phyloP scores from a whole-genome alignment of 805 yeast genomes.

The Sugiyamaella qingdaonensis region DNA sequence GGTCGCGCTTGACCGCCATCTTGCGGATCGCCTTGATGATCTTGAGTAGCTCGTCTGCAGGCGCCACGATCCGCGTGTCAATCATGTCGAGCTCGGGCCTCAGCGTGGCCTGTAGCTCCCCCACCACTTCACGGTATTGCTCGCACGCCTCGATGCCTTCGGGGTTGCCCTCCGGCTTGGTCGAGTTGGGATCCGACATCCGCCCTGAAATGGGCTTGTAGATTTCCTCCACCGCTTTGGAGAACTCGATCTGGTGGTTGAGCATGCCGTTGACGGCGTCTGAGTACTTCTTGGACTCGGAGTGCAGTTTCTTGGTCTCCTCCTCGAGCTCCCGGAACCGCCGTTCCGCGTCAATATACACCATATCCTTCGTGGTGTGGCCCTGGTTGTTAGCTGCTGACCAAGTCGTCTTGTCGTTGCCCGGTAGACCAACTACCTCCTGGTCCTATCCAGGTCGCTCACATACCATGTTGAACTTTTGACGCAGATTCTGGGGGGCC shows the following conservation, averaged over 20 bases:
- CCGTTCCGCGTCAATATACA: slow-evolving; percentile 92
- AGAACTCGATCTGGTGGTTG: slow-evolving; percentile 87
- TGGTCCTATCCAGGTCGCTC: slow-evolving; percentile 32
- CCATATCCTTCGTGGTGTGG: slow-evolving; percentile 66
- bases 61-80: slow-evolving; percentile 82
- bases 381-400: slow-evolving; percentile 23
- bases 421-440: slow-evolving; percentile 74
- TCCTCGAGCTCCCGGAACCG: slow-evolving; percentile 87
- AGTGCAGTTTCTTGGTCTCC: slow-evolving; percentile 84
- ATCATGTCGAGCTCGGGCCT: slow-evolving; percentile 92
- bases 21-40: slow-evolving; percentile 81
- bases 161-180: slow-evolving; percentile 89
- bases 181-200: slow-evolving; percentile 80
- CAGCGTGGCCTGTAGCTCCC: slow-evolving; percentile 76
- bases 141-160: slow-evolving; percentile 94
- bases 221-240: slow-evolving; percentile 92
- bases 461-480: slow-evolving; percentile 70
- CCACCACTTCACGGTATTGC: slow-evolving; percentile 82
- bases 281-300: slow-evolving; percentile 86
- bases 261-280: slow-evolving; percentile 91
- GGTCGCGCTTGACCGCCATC: slow-evolving; percentile 93
- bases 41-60: slow-evolving; percentile 84
- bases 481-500: slow-evolving; percentile 90
- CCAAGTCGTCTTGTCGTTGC: background rate
- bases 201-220: slow-evolving; percentile 95